Evolutionary conservation across 305 asterid species (phyloP).

Genomic region (Fraxinus baroniana): DNA sequence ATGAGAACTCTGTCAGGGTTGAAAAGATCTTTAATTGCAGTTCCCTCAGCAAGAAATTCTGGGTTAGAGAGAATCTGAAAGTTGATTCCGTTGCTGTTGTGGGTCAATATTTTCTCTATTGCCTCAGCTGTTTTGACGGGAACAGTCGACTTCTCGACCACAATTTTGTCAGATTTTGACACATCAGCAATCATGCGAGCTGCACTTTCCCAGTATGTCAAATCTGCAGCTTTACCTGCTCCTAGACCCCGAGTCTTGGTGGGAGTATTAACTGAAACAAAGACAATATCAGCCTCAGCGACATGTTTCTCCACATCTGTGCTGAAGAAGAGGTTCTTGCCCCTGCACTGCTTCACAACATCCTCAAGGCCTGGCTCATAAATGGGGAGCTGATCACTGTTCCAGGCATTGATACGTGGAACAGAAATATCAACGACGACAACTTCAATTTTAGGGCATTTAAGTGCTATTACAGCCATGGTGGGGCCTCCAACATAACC

Average conservation of each 20-base stretch:
- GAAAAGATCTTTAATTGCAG: neutral
- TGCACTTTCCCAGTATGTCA: neutral
- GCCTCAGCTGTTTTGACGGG: neutral
- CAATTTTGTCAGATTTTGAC: neutral
- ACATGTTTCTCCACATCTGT: neutral
- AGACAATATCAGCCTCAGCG: neutral
- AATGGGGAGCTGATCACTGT: neutral
- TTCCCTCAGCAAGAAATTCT: neutral
- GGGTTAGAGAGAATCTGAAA: neutral
- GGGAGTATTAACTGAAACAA: neutral
- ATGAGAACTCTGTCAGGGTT: neutral
- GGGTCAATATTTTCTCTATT: neutral
- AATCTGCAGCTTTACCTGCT: neutral
- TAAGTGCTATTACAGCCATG: slow-evolving; percentile 26
- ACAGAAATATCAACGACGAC: slow-evolving; percentile 19
- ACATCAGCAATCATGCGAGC: neutral
- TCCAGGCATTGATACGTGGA: slow-evolving; percentile 6
- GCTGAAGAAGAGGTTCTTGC: neutral
- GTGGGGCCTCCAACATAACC: slow-evolving; percentile 13
- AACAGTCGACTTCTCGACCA: neutral
- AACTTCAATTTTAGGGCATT: slow-evolving; percentile 23
- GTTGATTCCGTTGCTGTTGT: neutral
- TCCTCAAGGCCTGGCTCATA: neutral
- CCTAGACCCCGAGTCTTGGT: neutral
- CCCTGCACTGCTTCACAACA: neutral